phyloP scores from a whole-genome alignment of 108 stramenopile species.

The Nitzschia inconspicua region DNA sequence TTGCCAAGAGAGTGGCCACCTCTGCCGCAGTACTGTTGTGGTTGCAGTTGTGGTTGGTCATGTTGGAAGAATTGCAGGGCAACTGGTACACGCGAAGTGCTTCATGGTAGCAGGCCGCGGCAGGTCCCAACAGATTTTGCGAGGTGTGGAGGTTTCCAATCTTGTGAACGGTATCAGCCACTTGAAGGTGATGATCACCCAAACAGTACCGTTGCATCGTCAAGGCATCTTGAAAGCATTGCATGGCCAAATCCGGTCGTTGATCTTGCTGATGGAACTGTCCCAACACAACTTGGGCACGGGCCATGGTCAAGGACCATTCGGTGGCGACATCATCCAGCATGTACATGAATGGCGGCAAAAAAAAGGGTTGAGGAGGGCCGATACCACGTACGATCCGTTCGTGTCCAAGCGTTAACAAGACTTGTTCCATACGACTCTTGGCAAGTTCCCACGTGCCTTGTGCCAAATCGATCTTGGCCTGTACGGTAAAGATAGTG shows the following conservation, averaged over 20 bases:
- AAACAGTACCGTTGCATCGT: not conserved
- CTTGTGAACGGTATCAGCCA: conserved; percentile 4
- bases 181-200: not conserved
- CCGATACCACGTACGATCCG: not conserved
- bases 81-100: not conserved
- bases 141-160: conserved; percentile 1
- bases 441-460: not conserved
- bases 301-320: not conserved
- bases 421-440: not conserved
- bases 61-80: not conserved
- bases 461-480: conserved; percentile 2
- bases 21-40: not conserved
- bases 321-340: not conserved
- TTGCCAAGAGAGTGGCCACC: conserved; percentile 3
- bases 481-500: not conserved
- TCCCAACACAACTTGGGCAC: not conserved
- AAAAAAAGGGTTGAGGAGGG: not conserved
- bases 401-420: not conserved
- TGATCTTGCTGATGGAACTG: not conserved
- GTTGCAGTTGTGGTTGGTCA: not conserved
- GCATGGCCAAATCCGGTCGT: conserved; percentile 3
- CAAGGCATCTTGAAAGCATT: conserved; percentile 1
- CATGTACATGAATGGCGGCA: not conserved
- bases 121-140: not conserved
- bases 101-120: not conserved